Conservation (phyloP, 139 green algal species). For the Pseudopediastrum boryanum region DNA sequence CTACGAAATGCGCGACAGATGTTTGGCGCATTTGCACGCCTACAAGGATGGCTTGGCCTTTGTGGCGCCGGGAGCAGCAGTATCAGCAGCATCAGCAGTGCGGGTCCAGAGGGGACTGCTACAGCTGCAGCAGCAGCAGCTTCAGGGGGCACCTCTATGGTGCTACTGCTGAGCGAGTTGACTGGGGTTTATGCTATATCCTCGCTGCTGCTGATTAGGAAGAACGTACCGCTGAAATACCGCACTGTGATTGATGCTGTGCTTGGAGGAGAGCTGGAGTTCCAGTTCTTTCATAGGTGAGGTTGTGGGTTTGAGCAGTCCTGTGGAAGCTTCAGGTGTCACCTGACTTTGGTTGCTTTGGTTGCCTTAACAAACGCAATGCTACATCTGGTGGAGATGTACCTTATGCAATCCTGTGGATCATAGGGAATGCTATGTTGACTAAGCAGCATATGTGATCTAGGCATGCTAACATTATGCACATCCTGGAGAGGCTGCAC, state of each 20-base stretch:
- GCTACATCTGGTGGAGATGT: too few species aligned
- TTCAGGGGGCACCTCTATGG: slow-evolving; percentile 47
- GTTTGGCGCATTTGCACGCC: not conserved
- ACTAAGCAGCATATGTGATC: too few species aligned
- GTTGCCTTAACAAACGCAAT: too few species aligned
- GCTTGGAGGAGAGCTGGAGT: slow-evolving; percentile 83
- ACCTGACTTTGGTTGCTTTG: too few species aligned
- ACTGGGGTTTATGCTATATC: slow-evolving; percentile 85
- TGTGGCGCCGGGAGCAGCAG: not conserved
- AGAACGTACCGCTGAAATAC: slow-evolving; percentile 79
- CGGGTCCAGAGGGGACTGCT: not conserved
- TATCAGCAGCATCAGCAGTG: not conserved
- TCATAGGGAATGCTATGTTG: too few species aligned
- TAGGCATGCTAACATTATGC: too few species aligned
- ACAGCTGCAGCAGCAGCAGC: slow-evolving; percentile 39
- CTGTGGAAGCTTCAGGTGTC: too few species aligned
- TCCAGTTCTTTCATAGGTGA: slow-evolving; percentile 82
- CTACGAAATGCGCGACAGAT: slow-evolving; percentile 69
- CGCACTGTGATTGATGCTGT: slow-evolving; percentile 60
- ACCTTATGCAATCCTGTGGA: too few species aligned
- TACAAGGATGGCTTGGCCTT: slow-evolving; percentile 15
- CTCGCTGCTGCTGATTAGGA: slow-evolving; percentile 83
- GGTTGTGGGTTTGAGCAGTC: too few species aligned
- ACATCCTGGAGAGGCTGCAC: too few species aligned
- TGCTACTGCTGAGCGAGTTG: slow-evolving; percentile 82